Evolutionary conservation across 192 early-diverging fungal species (phyloP).

Genomic region (Mortierella claussenii): DNA sequence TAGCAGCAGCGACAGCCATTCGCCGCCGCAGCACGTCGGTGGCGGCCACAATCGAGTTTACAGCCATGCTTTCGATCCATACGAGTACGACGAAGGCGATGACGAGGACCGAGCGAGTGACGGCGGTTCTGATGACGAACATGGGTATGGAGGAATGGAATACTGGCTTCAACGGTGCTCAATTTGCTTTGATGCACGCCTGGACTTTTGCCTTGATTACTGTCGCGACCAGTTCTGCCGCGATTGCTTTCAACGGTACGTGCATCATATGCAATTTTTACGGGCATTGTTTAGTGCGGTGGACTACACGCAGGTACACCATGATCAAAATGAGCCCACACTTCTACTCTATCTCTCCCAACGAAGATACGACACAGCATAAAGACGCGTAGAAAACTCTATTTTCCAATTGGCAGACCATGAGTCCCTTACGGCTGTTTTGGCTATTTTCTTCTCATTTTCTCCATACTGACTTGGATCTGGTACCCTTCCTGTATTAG

Average conservation of each 20-base stretch:
- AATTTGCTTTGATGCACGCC: conserved; percentile 66
- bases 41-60: no score
- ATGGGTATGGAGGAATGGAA: conserved; percentile 56
- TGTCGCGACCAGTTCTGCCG: conserved; percentile 68
- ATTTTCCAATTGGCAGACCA: conserved; percentile 1
- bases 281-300: no score
- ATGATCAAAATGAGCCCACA: no score
- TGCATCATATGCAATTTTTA: conserved; percentile 17
- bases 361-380: background rate
- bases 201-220: conserved; percentile 66
- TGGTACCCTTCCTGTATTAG: no score
- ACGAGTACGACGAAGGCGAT: conserved; percentile 15
- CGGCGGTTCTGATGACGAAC: conserved; percentile 39
- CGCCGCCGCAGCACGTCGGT: no score
- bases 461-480: no score
- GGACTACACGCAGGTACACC: no score
- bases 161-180: conserved; percentile 65
- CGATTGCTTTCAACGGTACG: conserved; percentile 64
- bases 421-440: background rate
- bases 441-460: background rate
- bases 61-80: conserved; percentile 6
- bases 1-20: background rate
- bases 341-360: background rate
- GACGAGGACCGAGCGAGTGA: conserved; percentile 41
- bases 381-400: conserved; percentile 18